Evolutionary conservation across 345 rosid genomes (phyloP), one percentile per base, ranked within the genome.

Genomic region (Gossypium stocksii): DNA sequence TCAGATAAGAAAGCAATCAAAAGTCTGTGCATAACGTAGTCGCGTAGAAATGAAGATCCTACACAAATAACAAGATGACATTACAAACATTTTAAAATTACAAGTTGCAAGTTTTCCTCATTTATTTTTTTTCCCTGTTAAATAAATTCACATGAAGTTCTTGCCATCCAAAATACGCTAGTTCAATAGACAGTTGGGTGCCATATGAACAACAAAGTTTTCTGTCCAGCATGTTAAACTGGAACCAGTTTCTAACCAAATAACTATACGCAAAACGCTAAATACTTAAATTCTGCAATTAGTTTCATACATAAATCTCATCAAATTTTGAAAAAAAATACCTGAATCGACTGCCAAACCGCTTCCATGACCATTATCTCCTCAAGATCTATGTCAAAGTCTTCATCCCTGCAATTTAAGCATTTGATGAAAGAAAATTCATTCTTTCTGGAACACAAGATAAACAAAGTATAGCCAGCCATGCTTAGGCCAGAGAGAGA

Each of bases 361-460:
- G 98, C 99, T 84, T 93, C 97, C 92, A 86, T 91, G 46, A 93
- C 85, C 99, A 96, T 96, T 83, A 93, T 82, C 61, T 93, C 99
- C 85, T 96, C 99, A 17, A 91, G 94, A 82, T 93, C 99, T 77
- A 96, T 70, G 41, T 93, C 97, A 85, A 88, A 89, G 65, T 89
- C 99, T 64, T 83, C 93, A 72, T 90, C 93, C 95, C 99, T 95
- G 82, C 80, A 67, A 70, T 62, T 81, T 51, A 62, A 69, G 79
- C 67, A 60, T 60, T 78, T 54, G 48, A 62, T 12, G 22, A 25
- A 51, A 43, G 23, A 65, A 23, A 64, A 73, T 60, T 58, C 17
- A 27, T 45, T 27, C 49, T 16, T 22, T 57, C 64, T 4, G 27
- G 25, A 73, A 60, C 25, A 44, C 44, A 41, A 71, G 41, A 71